phyloP scores from a whole-genome alignment of 169 alveolate species.

The Plasmodium blacklocki region DNA sequence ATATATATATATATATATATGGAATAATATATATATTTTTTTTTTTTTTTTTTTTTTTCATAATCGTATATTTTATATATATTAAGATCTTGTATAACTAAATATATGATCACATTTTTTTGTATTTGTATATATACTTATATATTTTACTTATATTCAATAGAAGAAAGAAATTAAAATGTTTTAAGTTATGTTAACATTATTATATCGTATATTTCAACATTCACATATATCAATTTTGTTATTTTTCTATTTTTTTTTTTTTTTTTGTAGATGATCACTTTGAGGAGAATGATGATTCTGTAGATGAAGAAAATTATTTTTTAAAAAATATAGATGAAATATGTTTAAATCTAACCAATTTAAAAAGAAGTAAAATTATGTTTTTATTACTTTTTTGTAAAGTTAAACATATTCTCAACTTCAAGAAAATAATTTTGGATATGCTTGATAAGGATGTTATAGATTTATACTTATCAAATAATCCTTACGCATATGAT shows the following conservation, averaged over 20 bases:
- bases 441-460: constrained; percentile 25
- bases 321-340: constrained; percentile 50
- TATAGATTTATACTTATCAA: constrained; percentile 29
- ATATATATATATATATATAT: background rate
- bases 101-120: background rate
- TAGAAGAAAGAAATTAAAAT: too few species aligned
- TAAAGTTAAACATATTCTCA: constrained; percentile 48
- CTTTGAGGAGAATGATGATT: constrained; percentile 5
- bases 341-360: constrained; percentile 12
- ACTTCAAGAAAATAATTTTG: constrained; percentile 41
- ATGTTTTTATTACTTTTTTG: constrained; percentile 64
- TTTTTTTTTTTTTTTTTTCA: background rate
- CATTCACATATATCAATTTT: background rate
- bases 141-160: background rate
- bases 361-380: constrained; percentile 42
- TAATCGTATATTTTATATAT: background rate
- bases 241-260: constrained; percentile 38
- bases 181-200: background rate
- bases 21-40: background rate
- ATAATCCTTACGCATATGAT: constrained; percentile 37
- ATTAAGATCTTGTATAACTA: too few species aligned
- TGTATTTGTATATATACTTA: background rate
- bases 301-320: constrained; percentile 35
- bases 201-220: background rate
- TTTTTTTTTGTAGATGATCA: constrained; percentile 8